Percentiles rank a stretch among this genome's conserved stretches.
These are phyloP conservation scores for Diaporthe capsici DNA, from an alignment of 2,329 filamentous ascomycete species.

Conservation along the genomic window DNA sequence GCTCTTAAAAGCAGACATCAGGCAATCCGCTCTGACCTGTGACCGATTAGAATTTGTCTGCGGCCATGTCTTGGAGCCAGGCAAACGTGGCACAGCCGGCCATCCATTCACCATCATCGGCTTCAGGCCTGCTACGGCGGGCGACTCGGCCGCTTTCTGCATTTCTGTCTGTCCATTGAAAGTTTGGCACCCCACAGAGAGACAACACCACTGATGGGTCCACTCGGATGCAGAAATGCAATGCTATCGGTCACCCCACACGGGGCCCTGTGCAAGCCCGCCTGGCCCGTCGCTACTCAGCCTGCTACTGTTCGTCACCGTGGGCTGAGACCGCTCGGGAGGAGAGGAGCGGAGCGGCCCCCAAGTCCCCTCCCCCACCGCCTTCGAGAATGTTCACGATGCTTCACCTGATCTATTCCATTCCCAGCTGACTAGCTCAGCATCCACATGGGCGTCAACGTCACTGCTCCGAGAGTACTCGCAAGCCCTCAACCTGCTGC, in stretches of 20 bases:
- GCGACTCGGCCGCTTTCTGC: slow-evolving; percentile 26
- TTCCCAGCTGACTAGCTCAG: slow-evolving; percentile 20
- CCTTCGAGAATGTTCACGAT: slow-evolving; percentile 40
- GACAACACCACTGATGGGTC: slow-evolving; percentile 32
- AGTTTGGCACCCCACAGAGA: slow-evolving; percentile 18
- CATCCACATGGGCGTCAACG: slow-evolving; percentile 15
- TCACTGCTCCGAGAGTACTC: slow-evolving; percentile 7
- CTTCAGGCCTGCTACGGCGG: slow-evolving; percentile 25
- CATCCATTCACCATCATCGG: slow-evolving; percentile 8
- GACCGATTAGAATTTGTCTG: not conserved
- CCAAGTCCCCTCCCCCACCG: not conserved
- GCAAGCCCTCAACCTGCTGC: slow-evolving; percentile 15
- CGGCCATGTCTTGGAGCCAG: not conserved
- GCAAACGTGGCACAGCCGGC: slow-evolving; percentile 8
- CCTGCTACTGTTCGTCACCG: slow-evolving; percentile 25
- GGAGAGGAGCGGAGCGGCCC: slow-evolving; percentile 25
- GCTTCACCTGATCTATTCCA: slow-evolving; percentile 6
- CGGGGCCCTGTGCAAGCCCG: slow-evolving; percentile 22
- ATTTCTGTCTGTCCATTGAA: slow-evolving; percentile 7
- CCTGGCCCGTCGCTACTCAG: slow-evolving; percentile 20
- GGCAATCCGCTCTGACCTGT: slow-evolving; percentile 4
- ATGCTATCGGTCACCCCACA: slow-evolving; percentile 23
- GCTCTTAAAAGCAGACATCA: slow-evolving; percentile 2
- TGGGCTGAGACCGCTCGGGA: slow-evolving; percentile 13
- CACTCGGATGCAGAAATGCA: slow-evolving; percentile 17